A percentile compares a stretch with the other conserved stretches of the same genome.
phyloP scores from a whole-genome alignment of 768 basidiomycete species.

The Rhizopogon vulgaris region DNA sequence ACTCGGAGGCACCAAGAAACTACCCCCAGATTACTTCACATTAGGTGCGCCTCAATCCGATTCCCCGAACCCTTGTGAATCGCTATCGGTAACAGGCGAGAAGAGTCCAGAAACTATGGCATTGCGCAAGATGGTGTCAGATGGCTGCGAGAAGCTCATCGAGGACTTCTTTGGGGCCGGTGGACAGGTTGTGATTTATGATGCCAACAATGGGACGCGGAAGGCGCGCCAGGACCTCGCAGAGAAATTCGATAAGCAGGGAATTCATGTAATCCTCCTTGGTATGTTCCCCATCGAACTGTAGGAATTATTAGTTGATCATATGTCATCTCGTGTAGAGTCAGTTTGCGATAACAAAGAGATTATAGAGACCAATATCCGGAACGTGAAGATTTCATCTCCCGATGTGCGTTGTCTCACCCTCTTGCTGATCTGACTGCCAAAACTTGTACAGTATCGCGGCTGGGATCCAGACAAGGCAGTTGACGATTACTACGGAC shows the following conservation, averaged over 20 bases:
- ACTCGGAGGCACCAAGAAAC: constrained; percentile 78
- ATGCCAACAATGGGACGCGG: constrained; percentile 89
- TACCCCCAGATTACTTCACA: constrained; percentile 91
- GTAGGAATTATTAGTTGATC: not conserved
- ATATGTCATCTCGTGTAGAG: constrained; percentile 43
- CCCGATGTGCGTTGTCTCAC: constrained; percentile 68
- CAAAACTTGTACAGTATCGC: constrained; percentile 56
- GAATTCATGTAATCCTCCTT: constrained; percentile 90
- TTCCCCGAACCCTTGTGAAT: not conserved
- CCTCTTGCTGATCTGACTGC: not conserved
- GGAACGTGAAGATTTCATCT: constrained; percentile 96
- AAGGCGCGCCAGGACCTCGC: constrained; percentile 63
- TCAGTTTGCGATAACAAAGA: constrained; percentile 87
- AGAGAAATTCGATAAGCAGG: constrained; percentile 79
- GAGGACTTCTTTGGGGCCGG: constrained; percentile 81
- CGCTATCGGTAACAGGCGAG: constrained; percentile 43
- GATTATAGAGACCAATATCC: constrained; percentile 90
- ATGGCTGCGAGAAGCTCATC: constrained; percentile 84
- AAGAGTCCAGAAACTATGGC: constrained; percentile 77
- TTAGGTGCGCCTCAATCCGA: constrained; percentile 42
- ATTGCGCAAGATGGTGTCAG: constrained; percentile 66
- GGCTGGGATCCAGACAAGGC: constrained; percentile 92
- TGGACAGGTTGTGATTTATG: constrained; percentile 97
- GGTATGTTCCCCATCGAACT: constrained; percentile 41
- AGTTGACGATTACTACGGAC: constrained; percentile 84